Base-by-base conservation (phyloP, 2,329 filamentous ascomycete species). In the Penicillium aurantiogriseum region DNA sequence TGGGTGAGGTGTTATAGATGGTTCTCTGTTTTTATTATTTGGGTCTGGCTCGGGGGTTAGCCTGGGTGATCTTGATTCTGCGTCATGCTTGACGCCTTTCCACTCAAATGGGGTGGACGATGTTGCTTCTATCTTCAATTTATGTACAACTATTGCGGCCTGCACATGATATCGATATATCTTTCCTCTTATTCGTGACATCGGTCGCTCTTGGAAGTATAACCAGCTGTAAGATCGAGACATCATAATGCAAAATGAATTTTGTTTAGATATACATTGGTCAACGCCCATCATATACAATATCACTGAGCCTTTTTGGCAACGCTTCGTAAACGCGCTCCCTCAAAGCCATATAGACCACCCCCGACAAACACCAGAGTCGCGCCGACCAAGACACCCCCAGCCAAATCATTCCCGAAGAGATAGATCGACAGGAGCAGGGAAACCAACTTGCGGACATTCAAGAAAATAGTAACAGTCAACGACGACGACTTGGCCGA, bases 401-500 rank as follows among this genome's bases (percentile, higher is more conserved):
- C 77, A 13, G 88, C 85, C 63, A 99, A 80, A 39, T 83, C 77
- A 72, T 99, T 97, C 5, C 93, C 94, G 76, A 99, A 99, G 2
- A 99, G 76, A 84, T 92, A 93, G 58, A 97, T 95, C 67, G 92
- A 97, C 57, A 97, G 74, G 60, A 97, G 79, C 59, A 97, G 83
- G 68, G 92, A 97, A 54, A 96, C 88, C 21, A 99, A 80, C 76
- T 99, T 99, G 66, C 94, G 85, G 59, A 99, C 90, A 72, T 97
- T 99, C 59, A 99, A 81, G 47, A 97, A 92, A 67, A 99, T 96
- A 1, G 93, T 97, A 25, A 99, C 94, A 0, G 94, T 97, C 54
- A 99, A 82, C 0, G 94, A 95, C 4, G 92, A 93, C 4, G 91
- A 91, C 54, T 88, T 88, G 0, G 93, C 90, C 1, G 91, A 92